Evolutionary conservation across 2,329 filamentous ascomycete genomes (phyloP).

Genomic region (Claviceps purpurea): DNA sequence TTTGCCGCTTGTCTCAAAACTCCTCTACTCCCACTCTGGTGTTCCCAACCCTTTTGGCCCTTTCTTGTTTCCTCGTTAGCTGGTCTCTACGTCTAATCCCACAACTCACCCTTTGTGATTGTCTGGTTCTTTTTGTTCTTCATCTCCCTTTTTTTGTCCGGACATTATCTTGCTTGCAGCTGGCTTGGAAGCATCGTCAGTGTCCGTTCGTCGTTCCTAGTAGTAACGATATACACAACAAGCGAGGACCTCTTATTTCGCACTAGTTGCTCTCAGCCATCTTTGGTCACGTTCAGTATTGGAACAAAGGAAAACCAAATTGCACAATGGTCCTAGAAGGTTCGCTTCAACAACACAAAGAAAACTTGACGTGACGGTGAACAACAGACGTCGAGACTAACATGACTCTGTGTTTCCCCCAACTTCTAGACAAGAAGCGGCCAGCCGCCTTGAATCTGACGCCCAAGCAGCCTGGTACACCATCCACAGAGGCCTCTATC

Average conservation of each 20-base stretch:
- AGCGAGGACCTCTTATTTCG: background rate
- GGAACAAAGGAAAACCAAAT: background rate
- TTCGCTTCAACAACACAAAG: slow-evolving; percentile 14
- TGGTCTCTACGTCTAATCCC: slow-evolving; percentile 34
- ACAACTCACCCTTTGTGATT: slow-evolving; percentile 20
- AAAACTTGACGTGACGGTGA: too few relatives aligned
- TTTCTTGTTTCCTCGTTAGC: slow-evolving; percentile 36
- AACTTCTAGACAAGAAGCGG: slow-evolving; percentile 40
- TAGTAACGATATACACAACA: slow-evolving; percentile 2
- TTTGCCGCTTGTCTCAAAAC: slow-evolving; percentile 34
- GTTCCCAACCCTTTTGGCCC: slow-evolving; percentile 15
- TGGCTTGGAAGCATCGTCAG: slow-evolving; percentile 8
- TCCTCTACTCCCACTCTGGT: slow-evolving; percentile 28
- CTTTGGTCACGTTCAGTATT: background rate
- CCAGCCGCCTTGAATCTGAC: slow-evolving; percentile 42
- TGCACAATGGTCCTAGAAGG: slow-evolving; percentile 27
- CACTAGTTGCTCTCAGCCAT: slow-evolving; percentile 3
- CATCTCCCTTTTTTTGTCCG: background rate
- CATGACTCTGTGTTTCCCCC: slow-evolving; percentile 8
- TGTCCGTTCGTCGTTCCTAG: slow-evolving; percentile 3
- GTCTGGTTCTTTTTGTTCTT: slow-evolving; percentile 15
- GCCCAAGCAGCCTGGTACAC: slow-evolving; percentile 35
- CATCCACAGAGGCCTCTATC: slow-evolving; percentile 40
- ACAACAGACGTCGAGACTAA: slow-evolving; percentile 7
- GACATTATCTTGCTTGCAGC: slow-evolving; percentile 8